Conservation (phyloP, 164 flowering plant species). For the Aristolochia contorta region DNA sequence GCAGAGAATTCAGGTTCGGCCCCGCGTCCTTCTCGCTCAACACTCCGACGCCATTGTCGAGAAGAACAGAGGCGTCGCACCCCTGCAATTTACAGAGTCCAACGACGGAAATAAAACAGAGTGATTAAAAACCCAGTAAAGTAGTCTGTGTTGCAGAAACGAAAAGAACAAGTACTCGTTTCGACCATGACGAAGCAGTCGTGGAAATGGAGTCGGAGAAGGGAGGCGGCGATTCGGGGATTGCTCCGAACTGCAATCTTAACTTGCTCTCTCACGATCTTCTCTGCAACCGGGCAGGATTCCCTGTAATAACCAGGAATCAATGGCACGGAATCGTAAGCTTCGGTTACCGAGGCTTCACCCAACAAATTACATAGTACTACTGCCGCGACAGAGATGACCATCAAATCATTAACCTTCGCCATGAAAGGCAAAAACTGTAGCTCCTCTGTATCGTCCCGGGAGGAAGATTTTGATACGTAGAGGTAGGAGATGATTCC, state of each 20-base stretch:
- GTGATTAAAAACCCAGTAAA: slow-evolving; percentile 30
- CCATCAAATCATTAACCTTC: not conserved
- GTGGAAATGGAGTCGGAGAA: slow-evolving; percentile 75
- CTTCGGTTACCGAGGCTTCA: slow-evolving; percentile 3
- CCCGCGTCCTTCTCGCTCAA: slow-evolving; percentile 62
- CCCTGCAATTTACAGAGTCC: slow-evolving; percentile 31
- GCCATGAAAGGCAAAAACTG: not conserved
- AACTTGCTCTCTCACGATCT: slow-evolving; percentile 42
- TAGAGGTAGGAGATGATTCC: no score
- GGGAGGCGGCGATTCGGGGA: slow-evolving; percentile 76
- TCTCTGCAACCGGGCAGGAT: slow-evolving; percentile 55
- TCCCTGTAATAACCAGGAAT: slow-evolving; percentile 44
- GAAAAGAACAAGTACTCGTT: not conserved
- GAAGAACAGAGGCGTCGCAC: slow-evolving; percentile 69
- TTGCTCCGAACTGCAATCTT: slow-evolving; percentile 43
- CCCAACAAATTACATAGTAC: slow-evolving; percentile 1
- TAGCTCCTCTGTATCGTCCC: no score
- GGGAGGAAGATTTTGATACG: no score
- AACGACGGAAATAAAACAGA: not conserved
- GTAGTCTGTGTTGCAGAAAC: no score
- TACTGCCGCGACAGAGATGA: slow-evolving; percentile 5
- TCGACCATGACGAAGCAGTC: slow-evolving; percentile 78
- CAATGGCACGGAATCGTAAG: slow-evolving; percentile 19
- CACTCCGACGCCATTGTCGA: slow-evolving; percentile 43
- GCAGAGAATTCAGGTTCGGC: slow-evolving; percentile 53